Base-by-base conservation (phyloP, 768 basidiomycete species). In the Coprinellus aureogranulatus region DNA sequence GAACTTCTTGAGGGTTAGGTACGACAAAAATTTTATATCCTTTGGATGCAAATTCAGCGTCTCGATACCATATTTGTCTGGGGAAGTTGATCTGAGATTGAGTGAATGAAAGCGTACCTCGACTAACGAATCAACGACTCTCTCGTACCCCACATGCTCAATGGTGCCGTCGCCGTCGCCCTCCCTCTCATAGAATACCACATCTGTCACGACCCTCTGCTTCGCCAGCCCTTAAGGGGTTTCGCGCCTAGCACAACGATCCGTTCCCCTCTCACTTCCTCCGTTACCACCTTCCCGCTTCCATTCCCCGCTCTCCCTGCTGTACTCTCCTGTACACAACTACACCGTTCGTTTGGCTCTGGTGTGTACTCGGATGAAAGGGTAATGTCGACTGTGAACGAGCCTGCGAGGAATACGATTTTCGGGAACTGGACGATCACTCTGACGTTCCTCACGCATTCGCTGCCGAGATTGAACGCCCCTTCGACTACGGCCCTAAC, bases 241-340 rank as follows among this genome's bases (percentile, higher is more conserved):
- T 90, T 87, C 31, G 91, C 79, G 0, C 89, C 90, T 47, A 92
- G 84, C 52, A 91, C 70, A 9, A 85, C 79, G 11, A 87, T 65
- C 2, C 70, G 61, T 12, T 91, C 64, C 48, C 81, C 73, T 30
- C 70, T 70, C 34, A 90, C 70, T 8, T 64, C 64, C n/a, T 78
- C 73, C 48, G n/a, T n/a, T n/a, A n/a, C n/a, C n/a, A n/a, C n/a
- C 69, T 72, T 40, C 70, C 66, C 27, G 57, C 47, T 16, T 25
- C 34, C 12, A 54, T 12, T n/a, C 22, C 12, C 3, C 23, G 4
- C 20, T 54, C 42, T 30, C 65, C 67, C 26, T 63, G 68, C 27
- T n/a, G n/a, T n/a, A n/a, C n/a, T n/a, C n/a, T n/a, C n/a, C n/a
- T n/a, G n/a, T n/a, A n/a, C n/a, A n/a, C n/a, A n/a, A n/a, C n/a